Base-by-base conservation (phyloP, 768 basidiomycete genomes). In the Hydnomerulius pinastri region DNA sequence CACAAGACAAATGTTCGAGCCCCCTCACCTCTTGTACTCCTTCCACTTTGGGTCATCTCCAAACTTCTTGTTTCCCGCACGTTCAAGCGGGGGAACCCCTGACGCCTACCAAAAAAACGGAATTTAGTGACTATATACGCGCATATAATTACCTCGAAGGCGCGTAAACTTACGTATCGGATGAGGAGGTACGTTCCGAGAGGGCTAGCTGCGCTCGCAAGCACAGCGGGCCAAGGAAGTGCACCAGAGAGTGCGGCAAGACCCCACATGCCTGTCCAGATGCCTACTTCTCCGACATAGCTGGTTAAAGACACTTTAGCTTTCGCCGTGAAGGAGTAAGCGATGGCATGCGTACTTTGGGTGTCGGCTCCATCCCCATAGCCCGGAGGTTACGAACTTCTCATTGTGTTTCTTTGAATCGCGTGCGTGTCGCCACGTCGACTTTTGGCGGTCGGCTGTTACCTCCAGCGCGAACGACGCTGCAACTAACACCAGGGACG, bases 11-110 rank as follows among this genome's bases (percentile, higher is more conserved):
- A 24, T 15, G 23, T 27, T 10, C 2, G 32, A 23, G 3, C 20
- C 10, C 6, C 68, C 71, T 42, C 48, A 83, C 83, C 69, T 67
- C 61, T 84, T 85, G 63, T 86, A 86, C 43, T 77, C 68, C 51
- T 76, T 66, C 78, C 81, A 87, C 46, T 76, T 75, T 1, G 72
- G 72, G 58, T 86, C 79, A 15, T 71, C 62, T 0, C 75, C 77
- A 53, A 74, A 84, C 60, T 77, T 81, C 68, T 79, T 78, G 56
- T 86, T 73, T 3, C 75, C 80, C 4, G 74, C 64, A 40, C 65
- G 68, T 70, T 90, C 88, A 15, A 90, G 76, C 2, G 80, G 79
- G 2, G 87, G 88, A n/a, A 90, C 80, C 15, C 86, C 86, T 6
- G 85, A 85, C 4, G 78, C 73, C 77, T 85, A 57, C 6, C 46